Base-by-base conservation (phyloP, 371 early-diverging fungal genomes). In the Capillidium heterosporum region DNA sequence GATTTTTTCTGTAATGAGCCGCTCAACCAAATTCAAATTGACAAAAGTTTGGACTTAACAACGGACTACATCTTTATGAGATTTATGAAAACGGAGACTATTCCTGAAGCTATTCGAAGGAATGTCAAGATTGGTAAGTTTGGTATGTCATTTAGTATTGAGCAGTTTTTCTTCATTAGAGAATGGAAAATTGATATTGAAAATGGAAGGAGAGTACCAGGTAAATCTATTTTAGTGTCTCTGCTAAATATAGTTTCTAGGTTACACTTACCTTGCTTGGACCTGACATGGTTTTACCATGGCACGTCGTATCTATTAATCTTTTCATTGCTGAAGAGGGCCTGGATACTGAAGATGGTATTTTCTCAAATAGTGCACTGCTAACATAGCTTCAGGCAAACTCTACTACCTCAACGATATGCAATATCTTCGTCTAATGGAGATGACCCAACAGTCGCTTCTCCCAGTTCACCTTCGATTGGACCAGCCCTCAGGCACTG, bases 301-400 rank as follows among this genome's bases (percentile, higher is more conserved):
- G 50, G 50, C 50, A 49, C 50, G 15, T 49, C 3, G 50, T 49
- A 28, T 17, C 19, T 31, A 49, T 49, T 28, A 49, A 49, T 24
- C 24, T 49, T 24, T 49, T 49, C 17, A 31, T 49, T 23, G 50
- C 50, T 11, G 50, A 31, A 31, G 50, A 49, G 15, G 50, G 50
- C 15, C 28, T 31, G 11, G 50, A 31, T 26, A 28, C 15, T 24
- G 24, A 49, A 31, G 17, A 24, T 17, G 50, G 50, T 49, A 49
- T 23, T 19, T 2, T 26, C 11, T 28, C n/a, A n/a, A 28, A 4
- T 31, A 24, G 13, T 49, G 31, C 8, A 47, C 10, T 49, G 19
- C 4, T 49, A 24, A 24, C 15, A 49, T 3, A 24, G 28, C 17
- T 44, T 8, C 24, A 49, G 50, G 50, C 28, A 24, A 49, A 17